Percentiles rank a stretch among this genome's conserved stretches.
These are phyloP conservation scores for Fraxinus nigra DNA, from an alignment of 305 asterid genomes.

Conservation along the genomic window DNA sequence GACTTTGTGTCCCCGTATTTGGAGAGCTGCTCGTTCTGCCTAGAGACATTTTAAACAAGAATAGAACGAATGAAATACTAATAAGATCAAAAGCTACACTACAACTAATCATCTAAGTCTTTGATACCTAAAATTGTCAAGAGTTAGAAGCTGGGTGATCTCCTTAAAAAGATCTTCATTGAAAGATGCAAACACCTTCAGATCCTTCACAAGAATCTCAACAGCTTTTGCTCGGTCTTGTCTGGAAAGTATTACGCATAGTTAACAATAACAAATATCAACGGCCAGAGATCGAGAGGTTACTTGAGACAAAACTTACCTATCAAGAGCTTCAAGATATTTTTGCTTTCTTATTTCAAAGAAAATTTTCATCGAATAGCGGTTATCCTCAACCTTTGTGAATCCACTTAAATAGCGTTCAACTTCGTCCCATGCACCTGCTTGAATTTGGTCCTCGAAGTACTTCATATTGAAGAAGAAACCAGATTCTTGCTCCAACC, in stretches of 20 bases:
- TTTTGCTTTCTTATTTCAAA: conserved; percentile 97
- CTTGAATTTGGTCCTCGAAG: conserved; percentile 92
- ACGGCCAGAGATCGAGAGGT: conserved; percentile 1
- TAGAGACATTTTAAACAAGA: conserved; percentile 35
- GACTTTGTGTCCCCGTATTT: conserved; percentile 90
- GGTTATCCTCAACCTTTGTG: conserved; percentile 95
- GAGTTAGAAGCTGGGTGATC: conserved; percentile 87
- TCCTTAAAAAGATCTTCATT: conserved; percentile 94
- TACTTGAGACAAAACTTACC: conserved; percentile 39
- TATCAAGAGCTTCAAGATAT: conserved; percentile 97
- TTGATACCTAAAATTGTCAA: conserved; percentile 87
- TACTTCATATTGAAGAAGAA: conserved; percentile 91
- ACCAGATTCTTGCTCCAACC: conserved; percentile 97
- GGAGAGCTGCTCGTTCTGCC: conserved; percentile 96
- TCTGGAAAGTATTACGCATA: conserved; percentile 39
- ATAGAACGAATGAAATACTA: neutral
- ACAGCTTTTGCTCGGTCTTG: conserved; percentile 89
- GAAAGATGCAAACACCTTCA: conserved; percentile 82
- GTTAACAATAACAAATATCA: conserved; percentile 8
- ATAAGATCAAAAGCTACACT: neutral
- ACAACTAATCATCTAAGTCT: conserved; percentile 1
- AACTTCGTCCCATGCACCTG: conserved; percentile 95
- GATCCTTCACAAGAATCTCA: conserved; percentile 91
- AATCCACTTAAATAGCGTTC: conserved; percentile 88
- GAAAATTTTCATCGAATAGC: conserved; percentile 93